Conservation (phyloP, 331 rosid genomes). For the Quercus tomentella region DNA sequence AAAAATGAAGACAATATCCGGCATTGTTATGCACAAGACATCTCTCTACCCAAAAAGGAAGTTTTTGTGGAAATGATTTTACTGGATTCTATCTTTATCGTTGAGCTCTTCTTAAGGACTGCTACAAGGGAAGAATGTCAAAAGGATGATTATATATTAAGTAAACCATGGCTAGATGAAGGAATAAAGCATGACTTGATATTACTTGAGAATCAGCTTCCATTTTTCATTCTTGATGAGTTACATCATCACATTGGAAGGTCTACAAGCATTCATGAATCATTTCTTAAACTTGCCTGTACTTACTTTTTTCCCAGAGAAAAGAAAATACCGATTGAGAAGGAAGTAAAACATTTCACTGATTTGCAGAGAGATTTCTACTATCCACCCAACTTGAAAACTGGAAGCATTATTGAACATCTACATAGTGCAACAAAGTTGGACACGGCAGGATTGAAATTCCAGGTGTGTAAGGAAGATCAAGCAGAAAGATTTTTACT, state of each 20-base stretch:
- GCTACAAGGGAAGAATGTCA: background rate
- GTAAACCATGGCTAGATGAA: conserved; percentile 15
- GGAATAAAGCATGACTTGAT: conserved; percentile 22
- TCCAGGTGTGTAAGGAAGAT: background rate
- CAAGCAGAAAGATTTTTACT: background rate
- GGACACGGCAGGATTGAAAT: conserved; percentile 5
- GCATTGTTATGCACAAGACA: conserved; percentile 10
- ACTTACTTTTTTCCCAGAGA: conserved; percentile 15
- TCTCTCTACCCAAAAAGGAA: background rate
- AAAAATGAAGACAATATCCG: conserved; percentile 1
- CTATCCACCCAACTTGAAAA: background rate
- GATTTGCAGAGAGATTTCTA: conserved; percentile 29
- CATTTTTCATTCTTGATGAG: conserved; percentile 12
- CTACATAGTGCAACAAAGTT: conserved; percentile 20
- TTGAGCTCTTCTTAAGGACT: conserved; percentile 31
- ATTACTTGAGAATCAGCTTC: conserved; percentile 33
- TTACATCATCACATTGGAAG: background rate
- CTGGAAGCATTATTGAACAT: too few species aligned
- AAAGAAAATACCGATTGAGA: conserved; percentile 1
- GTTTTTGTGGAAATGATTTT: conserved; percentile 7
- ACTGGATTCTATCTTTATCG: conserved; percentile 35
- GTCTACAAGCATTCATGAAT: background rate
- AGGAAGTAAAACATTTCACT: conserved; percentile 18
- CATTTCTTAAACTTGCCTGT: conserved; percentile 17
- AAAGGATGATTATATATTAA: conserved; percentile 17